A percentile compares a stretch with the other conserved stretches of the same genome.
These are phyloP conservation scores for Podospora sp. DNA, from an alignment of 495 filamentous ascomycete species.

Conservation along the genomic window DNA sequence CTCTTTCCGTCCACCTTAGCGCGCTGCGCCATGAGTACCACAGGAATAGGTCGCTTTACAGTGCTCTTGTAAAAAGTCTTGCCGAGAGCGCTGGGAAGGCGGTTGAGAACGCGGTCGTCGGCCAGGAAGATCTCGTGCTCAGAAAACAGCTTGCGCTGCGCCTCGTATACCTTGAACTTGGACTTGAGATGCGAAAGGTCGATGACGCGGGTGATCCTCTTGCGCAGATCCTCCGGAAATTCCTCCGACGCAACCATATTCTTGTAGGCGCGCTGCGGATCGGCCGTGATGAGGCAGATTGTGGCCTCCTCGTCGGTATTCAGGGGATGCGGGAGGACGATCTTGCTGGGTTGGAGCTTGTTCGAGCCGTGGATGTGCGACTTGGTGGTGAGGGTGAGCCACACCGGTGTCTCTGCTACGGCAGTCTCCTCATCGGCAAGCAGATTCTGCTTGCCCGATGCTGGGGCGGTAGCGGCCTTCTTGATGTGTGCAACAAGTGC, in stretches of 20 bases:
- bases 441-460: conserved; percentile 69
- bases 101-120: conserved; percentile 78
- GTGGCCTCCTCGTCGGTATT: conserved; percentile 59
- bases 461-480: conserved; percentile 56
- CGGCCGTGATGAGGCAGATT: conserved; percentile 71
- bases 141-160: conserved; percentile 74
- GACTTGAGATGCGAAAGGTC: conserved; percentile 78
- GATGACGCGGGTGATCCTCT: conserved; percentile 78
- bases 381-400: conserved; percentile 87
- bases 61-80: conserved; percentile 82
- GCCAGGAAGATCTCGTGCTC: conserved; percentile 88
- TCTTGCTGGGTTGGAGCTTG: conserved; percentile 69
- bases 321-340: conserved; percentile 68
- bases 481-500: conserved; percentile 82
- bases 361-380: conserved; percentile 58
- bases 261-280: conserved; percentile 89
- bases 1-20: conserved; percentile 68
- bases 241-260: conserved; percentile 74
- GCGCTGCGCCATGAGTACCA: conserved; percentile 67
- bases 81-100: conserved; percentile 74
- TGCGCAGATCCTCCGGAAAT: conserved; percentile 72
- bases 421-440: conserved; percentile 63
- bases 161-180: conserved; percentile 86
- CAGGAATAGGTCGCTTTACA: conserved; percentile 83
- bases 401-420: conserved; percentile 60